These are phyloP conservation scores for Metschnikowia cubensis DNA, from an alignment of 805 yeast genomes.

Conservation along the genomic window DNA sequence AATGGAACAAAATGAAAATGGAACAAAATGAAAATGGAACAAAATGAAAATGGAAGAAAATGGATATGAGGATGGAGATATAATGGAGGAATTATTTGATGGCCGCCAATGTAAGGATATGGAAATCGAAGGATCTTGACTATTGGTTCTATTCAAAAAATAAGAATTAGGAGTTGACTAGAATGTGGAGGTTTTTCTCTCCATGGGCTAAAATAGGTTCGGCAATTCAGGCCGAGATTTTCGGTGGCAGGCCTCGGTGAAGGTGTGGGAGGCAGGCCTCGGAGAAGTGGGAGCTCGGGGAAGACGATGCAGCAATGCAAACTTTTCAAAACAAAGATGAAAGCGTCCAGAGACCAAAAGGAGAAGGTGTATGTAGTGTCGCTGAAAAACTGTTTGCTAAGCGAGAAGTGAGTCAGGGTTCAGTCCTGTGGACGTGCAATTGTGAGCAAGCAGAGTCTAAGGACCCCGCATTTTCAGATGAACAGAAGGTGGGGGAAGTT, in stretches of 20 bases:
- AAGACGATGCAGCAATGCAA: background rate
- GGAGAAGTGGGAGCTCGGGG: background rate
- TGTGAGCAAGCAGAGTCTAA: background rate
- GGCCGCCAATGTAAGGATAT: too few relatives aligned
- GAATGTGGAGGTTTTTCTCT: background rate
- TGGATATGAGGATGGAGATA: too few relatives aligned
- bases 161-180: too few relatives aligned
- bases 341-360: background rate
- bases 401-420: background rate
- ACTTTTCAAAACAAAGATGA: background rate
- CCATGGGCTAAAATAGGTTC: background rate
- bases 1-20: too few relatives aligned
- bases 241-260: background rate
- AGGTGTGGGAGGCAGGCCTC: background rate
- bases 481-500: slow-evolving; percentile 2
- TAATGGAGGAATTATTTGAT: too few relatives aligned
- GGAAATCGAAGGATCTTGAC: too few relatives aligned
- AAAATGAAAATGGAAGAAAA: too few relatives aligned
- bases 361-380: background rate
- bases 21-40: too few relatives aligned
- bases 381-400: background rate
- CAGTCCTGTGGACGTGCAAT: background rate
- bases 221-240: background rate
- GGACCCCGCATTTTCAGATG: slow-evolving; percentile 5
- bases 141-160: too few relatives aligned